Base-by-base conservation (phyloP, 2,329 filamentous ascomycete species). In the Fusarium redolens region DNA sequence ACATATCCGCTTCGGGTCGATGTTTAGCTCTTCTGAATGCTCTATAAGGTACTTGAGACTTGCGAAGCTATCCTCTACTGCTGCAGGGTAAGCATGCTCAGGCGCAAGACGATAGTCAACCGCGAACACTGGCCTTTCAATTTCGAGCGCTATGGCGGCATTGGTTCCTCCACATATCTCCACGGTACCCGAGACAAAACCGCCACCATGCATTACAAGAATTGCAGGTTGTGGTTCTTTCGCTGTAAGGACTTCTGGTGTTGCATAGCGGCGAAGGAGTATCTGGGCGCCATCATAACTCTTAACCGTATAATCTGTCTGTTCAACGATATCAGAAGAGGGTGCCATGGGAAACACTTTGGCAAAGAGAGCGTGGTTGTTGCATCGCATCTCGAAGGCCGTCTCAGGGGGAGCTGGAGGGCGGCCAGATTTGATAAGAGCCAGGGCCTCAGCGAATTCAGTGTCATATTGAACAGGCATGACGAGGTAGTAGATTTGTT, bases 21-120 rank as follows among this genome's bases (percentile, higher is more conserved):
- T 61, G 20, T 71, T 75, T 7, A 77, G 57, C 6, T 71, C 62
- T 11, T 12, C 13, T 17, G 75, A 66, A 30, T 77, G 62, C 4
- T 68, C 60, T 1, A 50, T 20, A 11, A 77, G 43, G 35, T 72
- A 73, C 15, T n/a, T 66, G 2, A 76, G 54, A 11, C 69, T 72
- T 0, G 66, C 72, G n/a, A 67, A 75, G 10, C 51, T 71, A 38
- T 77, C 75, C 18, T 77, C 70, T 3, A 67, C 48, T 1, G 62
- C 50, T 2, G 63, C 48, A 13, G 74, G 74, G 18, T 59, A 56
- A 10, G 54, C 69, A 37, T 73, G 30, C 55, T 77, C 72, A 4
- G 72, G 75, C 14, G 75, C 72, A 31, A 76, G 65, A 5, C 74
- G 75, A 28, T 76, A 77, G 15, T 65, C 70, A 37, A 77, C 52